Conservation (phyloP, 768 basidiomycete species). For the Pisolithus sp. region DNA sequence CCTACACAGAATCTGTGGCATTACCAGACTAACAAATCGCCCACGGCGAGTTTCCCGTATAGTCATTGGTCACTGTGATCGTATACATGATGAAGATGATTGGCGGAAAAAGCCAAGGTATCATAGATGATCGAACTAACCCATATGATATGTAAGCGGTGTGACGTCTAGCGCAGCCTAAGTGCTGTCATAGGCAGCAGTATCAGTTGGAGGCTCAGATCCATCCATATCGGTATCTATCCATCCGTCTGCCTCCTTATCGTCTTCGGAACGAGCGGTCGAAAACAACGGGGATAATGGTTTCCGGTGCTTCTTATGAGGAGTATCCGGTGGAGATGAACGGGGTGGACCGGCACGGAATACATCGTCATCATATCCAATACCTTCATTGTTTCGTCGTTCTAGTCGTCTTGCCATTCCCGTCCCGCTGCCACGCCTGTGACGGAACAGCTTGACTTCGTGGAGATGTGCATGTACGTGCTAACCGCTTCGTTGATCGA, state of each 20-base stretch:
- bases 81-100: too few relatives aligned
- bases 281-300: conserved; percentile 8
- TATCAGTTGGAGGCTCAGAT: conserved; percentile 17
- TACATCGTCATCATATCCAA: conserved; percentile 11
- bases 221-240: conserved; percentile 36
- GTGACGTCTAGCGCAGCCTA: not conserved
- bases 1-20: too few relatives aligned
- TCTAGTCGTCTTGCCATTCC: conserved; percentile 3
- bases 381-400: conserved; percentile 8
- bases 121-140: too few relatives aligned
- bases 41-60: too few relatives aligned
- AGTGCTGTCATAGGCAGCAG: conserved; percentile 9
- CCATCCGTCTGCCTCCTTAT: conserved; percentile 27
- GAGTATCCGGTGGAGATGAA: not conserved
- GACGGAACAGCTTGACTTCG: conserved; percentile 38
- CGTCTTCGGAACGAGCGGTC: conserved; percentile 6
- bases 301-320: not conserved
- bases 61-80: too few relatives aligned
- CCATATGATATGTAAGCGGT: too few relatives aligned
- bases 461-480: conserved; percentile 65
- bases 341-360: conserved; percentile 4
- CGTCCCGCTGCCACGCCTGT: conserved; percentile 7
- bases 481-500: conserved; percentile 49
- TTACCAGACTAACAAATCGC: too few relatives aligned
- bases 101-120: too few relatives aligned